Percentiles rank a stretch among this genome's conserved stretches.
Evolutionary conservation across 2,329 filamentous ascomycete genomes (phyloP).

Genomic region (Elsinoe necatrix): DNA sequence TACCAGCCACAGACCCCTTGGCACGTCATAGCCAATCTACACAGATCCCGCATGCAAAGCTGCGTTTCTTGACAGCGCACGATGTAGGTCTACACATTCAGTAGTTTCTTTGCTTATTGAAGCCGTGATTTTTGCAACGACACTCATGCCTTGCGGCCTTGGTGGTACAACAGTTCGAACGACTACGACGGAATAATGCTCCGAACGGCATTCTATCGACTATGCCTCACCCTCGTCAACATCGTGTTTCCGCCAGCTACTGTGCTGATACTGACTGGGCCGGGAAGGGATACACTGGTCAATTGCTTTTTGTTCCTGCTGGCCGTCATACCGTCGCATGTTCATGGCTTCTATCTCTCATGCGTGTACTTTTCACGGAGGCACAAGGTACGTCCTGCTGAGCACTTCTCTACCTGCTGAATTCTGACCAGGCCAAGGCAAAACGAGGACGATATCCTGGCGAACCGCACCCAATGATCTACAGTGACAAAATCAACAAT

Average conservation of each 20-base stretch:
- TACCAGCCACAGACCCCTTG: background rate
- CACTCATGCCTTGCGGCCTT: background rate
- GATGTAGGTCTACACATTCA: background rate
- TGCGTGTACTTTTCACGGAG: conserved; percentile 34
- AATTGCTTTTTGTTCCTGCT: conserved; percentile 35
- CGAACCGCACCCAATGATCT: conserved; percentile 29
- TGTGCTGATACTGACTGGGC: conserved; percentile 32
- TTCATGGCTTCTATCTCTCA: conserved; percentile 36
- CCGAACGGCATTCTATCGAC: conserved; percentile 25
- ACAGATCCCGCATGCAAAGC: background rate
- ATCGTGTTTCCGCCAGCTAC: conserved; percentile 35
- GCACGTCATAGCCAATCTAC: conserved; percentile 11
- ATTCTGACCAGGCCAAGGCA: conserved; percentile 22
- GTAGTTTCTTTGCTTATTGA: background rate
- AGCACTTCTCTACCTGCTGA: background rate
- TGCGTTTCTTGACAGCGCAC: background rate
- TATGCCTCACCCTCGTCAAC: conserved; percentile 32
- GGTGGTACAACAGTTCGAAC: background rate
- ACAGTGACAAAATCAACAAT: conserved; percentile 31
- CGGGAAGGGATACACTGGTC: conserved; percentile 29
- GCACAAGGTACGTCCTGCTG: conserved; percentile 23
- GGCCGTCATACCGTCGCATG: conserved; percentile 34
- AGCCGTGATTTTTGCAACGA: background rate
- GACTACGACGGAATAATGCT: conserved; percentile 7
- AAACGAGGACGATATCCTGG: conserved; percentile 33